Evolutionary conservation across 2,329 filamentous ascomycete genomes (phyloP).

Genomic region (Cryoendolithus antarcticus): DNA sequence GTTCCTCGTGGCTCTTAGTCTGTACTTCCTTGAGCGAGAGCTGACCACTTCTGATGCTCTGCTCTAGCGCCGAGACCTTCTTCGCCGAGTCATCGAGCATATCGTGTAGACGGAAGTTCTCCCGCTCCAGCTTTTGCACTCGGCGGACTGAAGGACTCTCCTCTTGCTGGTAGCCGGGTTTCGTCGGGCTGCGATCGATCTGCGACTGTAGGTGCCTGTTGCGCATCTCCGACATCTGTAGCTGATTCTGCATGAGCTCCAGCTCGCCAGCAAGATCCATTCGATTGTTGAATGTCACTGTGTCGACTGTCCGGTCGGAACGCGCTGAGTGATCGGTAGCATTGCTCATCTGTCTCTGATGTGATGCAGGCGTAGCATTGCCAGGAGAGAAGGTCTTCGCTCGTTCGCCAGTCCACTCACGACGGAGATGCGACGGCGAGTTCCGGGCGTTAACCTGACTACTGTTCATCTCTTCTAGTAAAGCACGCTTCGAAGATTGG

Average conservation of each 20-base stretch:
- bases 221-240: conserved; percentile 90
- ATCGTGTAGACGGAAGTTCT: conserved; percentile 81
- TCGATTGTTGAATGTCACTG: conserved; percentile 69
- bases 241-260: conserved; percentile 84
- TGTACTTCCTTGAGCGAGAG: conserved; percentile 83
- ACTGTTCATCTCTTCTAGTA: conserved; percentile 76
- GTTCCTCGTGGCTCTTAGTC: conserved; percentile 84
- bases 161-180: conserved; percentile 51
- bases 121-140: conserved; percentile 82
- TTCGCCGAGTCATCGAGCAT: conserved; percentile 88
- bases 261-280: conserved; percentile 87
- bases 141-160: conserved; percentile 69
- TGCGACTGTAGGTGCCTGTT: conserved; percentile 87
- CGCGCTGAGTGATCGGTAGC: conserved; percentile 63
- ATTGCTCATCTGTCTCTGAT: conserved; percentile 54
- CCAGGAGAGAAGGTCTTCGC: conserved; percentile 60
- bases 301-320: conserved; percentile 77
- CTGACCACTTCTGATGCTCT: conserved; percentile 74
- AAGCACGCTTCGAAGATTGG: conserved; percentile 54
- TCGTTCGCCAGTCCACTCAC: conserved; percentile 45
- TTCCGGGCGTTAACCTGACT: conserved; percentile 63
- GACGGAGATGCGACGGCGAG: conserved; percentile 58
- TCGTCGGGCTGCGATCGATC: conserved; percentile 56
- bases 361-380: conserved; percentile 48
- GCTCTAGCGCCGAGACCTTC: conserved; percentile 82